These are phyloP conservation scores for Sporothrix protearum DNA, from an alignment of 2,329 filamentous ascomycete genomes.

Conservation along the genomic window DNA sequence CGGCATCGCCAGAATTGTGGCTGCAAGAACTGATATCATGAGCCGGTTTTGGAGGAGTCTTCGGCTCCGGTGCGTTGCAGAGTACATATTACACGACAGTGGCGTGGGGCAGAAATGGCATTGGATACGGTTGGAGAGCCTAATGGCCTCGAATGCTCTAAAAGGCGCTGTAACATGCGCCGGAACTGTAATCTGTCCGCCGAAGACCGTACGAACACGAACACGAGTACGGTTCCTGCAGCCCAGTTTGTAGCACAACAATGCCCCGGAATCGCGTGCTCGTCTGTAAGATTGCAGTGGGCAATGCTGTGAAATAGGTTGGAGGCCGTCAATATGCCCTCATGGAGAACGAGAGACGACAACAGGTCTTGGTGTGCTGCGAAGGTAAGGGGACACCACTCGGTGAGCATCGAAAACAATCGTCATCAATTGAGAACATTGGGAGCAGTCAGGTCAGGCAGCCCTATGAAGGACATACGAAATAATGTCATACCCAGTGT, in stretches of 20 bases:
- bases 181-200: constrained; percentile 4
- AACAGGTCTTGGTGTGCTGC: neutral
- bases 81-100: neutral
- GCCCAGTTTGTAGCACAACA: neutral
- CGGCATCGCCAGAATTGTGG: neutral
- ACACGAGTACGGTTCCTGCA: constrained; percentile 20
- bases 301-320: neutral
- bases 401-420: neutral
- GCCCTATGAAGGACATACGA: neutral
- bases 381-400: no score
- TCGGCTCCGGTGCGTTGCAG: neutral
- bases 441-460: neutral
- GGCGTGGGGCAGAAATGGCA: no score
- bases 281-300: neutral
- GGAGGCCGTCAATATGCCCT: neutral
- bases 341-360: neutral
- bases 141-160: neutral
- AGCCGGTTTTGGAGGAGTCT: neutral
- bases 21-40: neutral
- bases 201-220: constrained; percentile 22
- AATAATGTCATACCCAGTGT: neutral
- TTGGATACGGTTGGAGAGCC: no score
- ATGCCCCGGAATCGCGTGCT: neutral
- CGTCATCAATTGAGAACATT: neutral
- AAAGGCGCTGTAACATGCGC: neutral